Base-by-base conservation (phyloP, 345 rosid species). In the Clarkia xantiana region DNA sequence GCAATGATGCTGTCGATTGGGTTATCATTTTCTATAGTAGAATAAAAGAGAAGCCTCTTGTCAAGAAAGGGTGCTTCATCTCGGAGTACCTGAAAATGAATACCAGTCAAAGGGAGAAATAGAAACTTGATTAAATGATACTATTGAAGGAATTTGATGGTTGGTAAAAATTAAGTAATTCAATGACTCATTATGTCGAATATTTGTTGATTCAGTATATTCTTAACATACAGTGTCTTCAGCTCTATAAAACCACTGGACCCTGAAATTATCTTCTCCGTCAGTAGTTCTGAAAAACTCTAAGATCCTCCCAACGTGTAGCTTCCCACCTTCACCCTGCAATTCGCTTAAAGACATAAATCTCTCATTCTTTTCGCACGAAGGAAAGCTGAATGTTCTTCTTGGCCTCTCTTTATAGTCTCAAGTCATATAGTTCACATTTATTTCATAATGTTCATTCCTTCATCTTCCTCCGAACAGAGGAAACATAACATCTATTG, bases 211-310 rank as follows among this genome's bases (percentile, higher is more conserved):
- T 22, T 22, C 25, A 22, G 5, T 22, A 22, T 2, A 22, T 22
- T 22, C 25, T 22, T 22, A 2, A 44, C 94, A 56, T 40, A 82
- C 97, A 14, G 97, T 89, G 66, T 89, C 95, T 58, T 79, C 83
- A 63, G 90, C 90, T 67, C 76, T 80, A 57, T 85, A 89, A 73
- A 85, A 89, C 97, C 95, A 89, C 60, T 79, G 90, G 68, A 82
- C 95, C 75, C 95, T 76, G 61, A 82, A 78, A 69, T 78, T 82
- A 34, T 79, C 70, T 64, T 72, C 84, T 57, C 67, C 76, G 44
- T 80, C 79, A 39, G 78, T 78, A 44, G 97, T 72, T 69, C 53
- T 78, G 71, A 89, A 85, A 66, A 89, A 75, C 55, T 89, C 97
- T 63, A 82, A 41, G 53, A 89, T 72, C 66, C 67, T 78, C 48